Base-by-base conservation (phyloP, 768 basidiomycete species). In the Mycena albidolilacea region DNA sequence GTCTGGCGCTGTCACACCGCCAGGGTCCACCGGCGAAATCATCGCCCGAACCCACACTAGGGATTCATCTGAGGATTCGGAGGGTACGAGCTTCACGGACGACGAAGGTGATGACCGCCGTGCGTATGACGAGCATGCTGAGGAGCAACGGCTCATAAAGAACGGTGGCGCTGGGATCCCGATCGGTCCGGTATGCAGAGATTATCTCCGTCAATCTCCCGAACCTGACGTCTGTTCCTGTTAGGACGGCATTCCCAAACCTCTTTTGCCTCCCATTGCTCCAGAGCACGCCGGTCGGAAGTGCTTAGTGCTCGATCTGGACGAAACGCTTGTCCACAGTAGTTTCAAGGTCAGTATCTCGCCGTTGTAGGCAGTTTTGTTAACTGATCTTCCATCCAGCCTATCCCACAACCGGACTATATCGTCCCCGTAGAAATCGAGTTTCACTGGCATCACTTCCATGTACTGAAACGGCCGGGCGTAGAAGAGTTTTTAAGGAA, bases 381-480 rank as follows among this genome's bases (percentile, higher is more conserved):
- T 54, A 35, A 58, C 14, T 52, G 39, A 21, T 62, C 72, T 75
- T 62, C 60, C 43, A 37, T 72, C 15, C 80, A 99, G 97, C 95
- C 97, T 67, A 95, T 99, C 77, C 89, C 88, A 75, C 94, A 96
- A 78, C 97, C 97, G 39, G 98, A 99, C 85, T 99, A 96, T 82
- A 95, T 99, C 74, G 97, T 99, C 4, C 98, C 98, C 6, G 98
- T 99, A 35, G 98, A 99, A 83, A 99, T 99, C 74, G 98, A 99
- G 80, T 97, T 95, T 76, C 95, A 98, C 80, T 95, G 94, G 90
- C 98, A 99, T 82, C 98, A 99, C 79, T 97, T 99, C 76, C 98
- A 99, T 84, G 98, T 99, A 61, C 95, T 99, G 83, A 99, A 99
- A 83, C 93, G 98, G 63, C 98, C 98, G 10, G 98, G 98, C 17